Percentiles rank a stretch among this genome's conserved stretches.
Conservation (phyloP, 2,329 filamentous ascomycete species). For the Cladosporium sp. region DNA sequence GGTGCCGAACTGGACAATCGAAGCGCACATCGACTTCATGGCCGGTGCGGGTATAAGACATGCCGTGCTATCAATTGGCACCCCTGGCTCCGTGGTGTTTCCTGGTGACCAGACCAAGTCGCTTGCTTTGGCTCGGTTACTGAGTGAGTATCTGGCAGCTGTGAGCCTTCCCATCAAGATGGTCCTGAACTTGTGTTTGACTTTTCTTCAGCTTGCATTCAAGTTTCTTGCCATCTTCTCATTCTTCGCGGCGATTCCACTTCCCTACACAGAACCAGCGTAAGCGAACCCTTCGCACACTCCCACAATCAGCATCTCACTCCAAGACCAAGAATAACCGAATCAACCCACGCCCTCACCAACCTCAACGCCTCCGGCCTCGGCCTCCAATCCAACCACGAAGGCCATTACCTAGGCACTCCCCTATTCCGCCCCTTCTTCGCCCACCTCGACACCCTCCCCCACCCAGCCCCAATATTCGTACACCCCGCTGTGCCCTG, state of each 20-base stretch:
- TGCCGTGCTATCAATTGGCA: constrained; percentile 31
- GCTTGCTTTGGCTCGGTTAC: constrained; percentile 29
- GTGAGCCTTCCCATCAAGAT: not conserved
- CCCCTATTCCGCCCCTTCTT: constrained; percentile 41
- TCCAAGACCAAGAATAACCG: constrained; percentile 22
- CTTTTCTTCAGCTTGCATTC: constrained; percentile 4
- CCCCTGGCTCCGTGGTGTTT: constrained; percentile 35
- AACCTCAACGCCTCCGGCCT: constrained; percentile 44
- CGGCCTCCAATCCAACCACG: constrained; percentile 46
- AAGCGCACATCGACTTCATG: constrained; percentile 32
- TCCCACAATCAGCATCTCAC: constrained; percentile 17
- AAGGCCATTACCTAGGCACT: constrained; percentile 48
- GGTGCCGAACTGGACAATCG: constrained; percentile 30
- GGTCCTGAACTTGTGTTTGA: too few species aligned
- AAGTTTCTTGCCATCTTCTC: constrained; percentile 11
- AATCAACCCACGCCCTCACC: constrained; percentile 29
- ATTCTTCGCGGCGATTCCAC: constrained; percentile 14
- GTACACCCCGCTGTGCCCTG: constrained; percentile 49
- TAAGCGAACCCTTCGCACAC: constrained; percentile 20
- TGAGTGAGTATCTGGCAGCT: constrained; percentile 30
- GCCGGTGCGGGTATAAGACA: constrained; percentile 22
- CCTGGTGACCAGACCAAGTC: constrained; percentile 26
- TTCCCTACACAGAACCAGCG: constrained; percentile 16
- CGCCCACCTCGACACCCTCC: constrained; percentile 39
- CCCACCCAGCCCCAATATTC: constrained; percentile 40